Evolutionary conservation across 441 rosid genomes (phyloP), one percentile per base, ranked within the genome.

Genomic region (Adansonia madagascariensis): DNA sequence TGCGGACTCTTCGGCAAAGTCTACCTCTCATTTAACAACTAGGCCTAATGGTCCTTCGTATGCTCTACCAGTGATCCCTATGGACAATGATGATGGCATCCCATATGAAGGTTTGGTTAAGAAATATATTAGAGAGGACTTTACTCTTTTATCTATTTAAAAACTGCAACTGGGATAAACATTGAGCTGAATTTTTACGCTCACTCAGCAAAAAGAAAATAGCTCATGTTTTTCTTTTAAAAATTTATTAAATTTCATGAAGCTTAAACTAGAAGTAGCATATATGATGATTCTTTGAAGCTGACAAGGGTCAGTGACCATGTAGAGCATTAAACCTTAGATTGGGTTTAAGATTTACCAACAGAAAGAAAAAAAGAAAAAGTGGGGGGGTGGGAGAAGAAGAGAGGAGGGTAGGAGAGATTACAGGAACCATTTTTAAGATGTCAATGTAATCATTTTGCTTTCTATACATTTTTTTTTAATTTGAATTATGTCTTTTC

Each of bases 81-180:
- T 88, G 77, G 98, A 94, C 82, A 78, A 74, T 18, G 94, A 91
- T 80, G 97, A 94, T 82, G 97, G 92, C 63, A 86, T 94, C 79
- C 84, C 97, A 27, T 89, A 35, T 77, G 83, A 86, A 89, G 98
- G 98, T 94, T 77, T 67, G 87, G 84, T 52, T 46, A 56, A 46
- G 43, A 27, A 57, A 24, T 61, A n/a, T 70, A 1, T 71, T 73
- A 22, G 56, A 55, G 69, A 8, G 46, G 27, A 57, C 39, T 50
- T 39, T 66, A 12, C 15, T 35, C 27, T 57, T 65, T 73, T 35
- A 14, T 35, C 49, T 2, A 65, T n/a, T 27, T 50, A 60, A 55
- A 18, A 15, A 71, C 17, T 63, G 41, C 20, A 56, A 8, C 57
- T 63, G 53, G 15, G 9, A n/a, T 61, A 66, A 78, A 43, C 64